A percentile compares a stretch with the other conserved stretches of the same genome.
phyloP scores from a whole-genome alignment of 225 moss, liverwort and hornwort species.

The Pleurozium schreberi region DNA sequence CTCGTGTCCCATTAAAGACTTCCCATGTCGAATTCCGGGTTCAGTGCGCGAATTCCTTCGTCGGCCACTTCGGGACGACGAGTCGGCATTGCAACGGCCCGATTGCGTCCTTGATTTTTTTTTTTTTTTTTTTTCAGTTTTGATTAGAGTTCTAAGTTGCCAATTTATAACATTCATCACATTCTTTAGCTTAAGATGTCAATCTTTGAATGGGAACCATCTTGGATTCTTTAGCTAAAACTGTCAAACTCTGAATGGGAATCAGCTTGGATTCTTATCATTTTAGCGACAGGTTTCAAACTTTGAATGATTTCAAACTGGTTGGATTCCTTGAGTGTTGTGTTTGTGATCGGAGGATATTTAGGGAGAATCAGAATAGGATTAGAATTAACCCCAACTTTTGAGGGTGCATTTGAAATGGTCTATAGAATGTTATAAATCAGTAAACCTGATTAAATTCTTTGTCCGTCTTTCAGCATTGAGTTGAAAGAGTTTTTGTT shows the following conservation, averaged over 20 bases:
- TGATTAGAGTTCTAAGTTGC: background rate
- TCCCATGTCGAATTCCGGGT: background rate
- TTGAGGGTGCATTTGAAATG: background rate
- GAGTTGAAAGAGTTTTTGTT: background rate
- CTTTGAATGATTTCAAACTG: background rate
- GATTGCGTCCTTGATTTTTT: slow-evolving; percentile 1
- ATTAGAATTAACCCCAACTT: background rate
- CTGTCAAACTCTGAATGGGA: background rate
- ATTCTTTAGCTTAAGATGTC: background rate
- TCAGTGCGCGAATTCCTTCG: background rate
- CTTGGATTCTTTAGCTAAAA: background rate
- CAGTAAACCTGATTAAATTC: background rate
- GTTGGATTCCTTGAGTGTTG: background rate
- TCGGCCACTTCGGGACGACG: background rate
- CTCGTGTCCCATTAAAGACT: background rate
- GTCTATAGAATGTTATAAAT: background rate
- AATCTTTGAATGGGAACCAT: background rate
- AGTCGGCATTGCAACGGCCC: background rate
- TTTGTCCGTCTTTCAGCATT: background rate
- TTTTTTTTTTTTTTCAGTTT: background rate
- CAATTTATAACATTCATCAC: background rate
- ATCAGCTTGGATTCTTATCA: background rate
- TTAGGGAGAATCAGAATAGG: background rate
- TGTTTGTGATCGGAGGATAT: background rate
- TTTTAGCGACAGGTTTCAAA: background rate